Conservation (phyloP, 2,329 filamentous ascomycete species). For the Venturia carpophila region DNA sequence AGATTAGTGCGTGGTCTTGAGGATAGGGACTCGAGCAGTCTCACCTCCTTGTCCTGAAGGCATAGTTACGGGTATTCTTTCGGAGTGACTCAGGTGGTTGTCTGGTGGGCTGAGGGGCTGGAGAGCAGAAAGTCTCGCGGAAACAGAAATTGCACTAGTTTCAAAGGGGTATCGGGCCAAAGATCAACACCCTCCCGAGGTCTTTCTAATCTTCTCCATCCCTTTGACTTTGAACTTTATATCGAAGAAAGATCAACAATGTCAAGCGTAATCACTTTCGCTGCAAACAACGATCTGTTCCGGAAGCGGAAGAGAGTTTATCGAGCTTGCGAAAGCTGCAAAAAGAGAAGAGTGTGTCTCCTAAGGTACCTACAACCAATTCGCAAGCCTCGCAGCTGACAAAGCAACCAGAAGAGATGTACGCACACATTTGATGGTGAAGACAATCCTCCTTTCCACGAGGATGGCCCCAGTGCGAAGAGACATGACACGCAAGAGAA, state of each 20-base stretch:
- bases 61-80: conserved; percentile 28
- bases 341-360: conserved; percentile 34
- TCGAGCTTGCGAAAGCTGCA: conserved; percentile 38
- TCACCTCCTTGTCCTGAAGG: conserved; percentile 44
- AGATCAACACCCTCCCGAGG: no score
- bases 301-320: conserved; percentile 38
- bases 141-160: neutral
- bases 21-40: conserved; percentile 21
- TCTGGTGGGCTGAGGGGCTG: neutral
- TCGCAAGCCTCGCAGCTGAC: neutral
- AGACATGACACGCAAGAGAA: neutral
- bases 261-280: conserved; percentile 38
- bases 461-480: neutral
- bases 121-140: neutral
- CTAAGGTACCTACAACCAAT: neutral
- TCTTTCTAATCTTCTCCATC: neutral
- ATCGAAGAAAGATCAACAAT: conserved; percentile 22
- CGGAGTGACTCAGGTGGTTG: neutral
- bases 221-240: neutral
- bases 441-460: neutral
- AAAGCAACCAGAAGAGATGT: conserved; percentile 32
- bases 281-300: conserved; percentile 39
- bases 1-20: neutral
- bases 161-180: neutral
- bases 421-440: conserved; percentile 34